These are phyloP conservation scores for Cryphonectria radicalis DNA, from an alignment of 2,329 filamentous ascomycete genomes.

Conservation along the genomic window DNA sequence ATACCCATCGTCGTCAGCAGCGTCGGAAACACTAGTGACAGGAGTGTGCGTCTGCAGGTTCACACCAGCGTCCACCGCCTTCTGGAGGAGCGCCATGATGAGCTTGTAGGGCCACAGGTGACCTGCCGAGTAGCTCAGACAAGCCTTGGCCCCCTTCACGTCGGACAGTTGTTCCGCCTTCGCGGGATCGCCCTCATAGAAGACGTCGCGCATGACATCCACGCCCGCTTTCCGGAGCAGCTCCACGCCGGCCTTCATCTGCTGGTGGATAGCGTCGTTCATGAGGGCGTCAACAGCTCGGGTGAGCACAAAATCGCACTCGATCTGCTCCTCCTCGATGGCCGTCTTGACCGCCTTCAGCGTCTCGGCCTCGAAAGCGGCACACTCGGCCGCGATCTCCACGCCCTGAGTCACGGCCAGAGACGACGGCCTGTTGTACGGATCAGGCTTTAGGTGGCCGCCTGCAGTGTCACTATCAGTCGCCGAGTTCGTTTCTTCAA, in stretches of 20 bases:
- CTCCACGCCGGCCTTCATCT: slow-evolving; percentile 38
- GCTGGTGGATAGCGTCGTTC: slow-evolving; percentile 31
- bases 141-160: slow-evolving; percentile 42
- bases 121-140: slow-evolving; percentile 38
- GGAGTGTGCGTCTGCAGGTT: slow-evolving; percentile 40
- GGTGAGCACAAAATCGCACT: slow-evolving; percentile 50
- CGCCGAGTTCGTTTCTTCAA: slow-evolving; percentile 12
- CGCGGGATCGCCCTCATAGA: slow-evolving; percentile 32
- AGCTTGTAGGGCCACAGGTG: slow-evolving; percentile 42
- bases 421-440: slow-evolving; percentile 36
- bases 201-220: slow-evolving; percentile 37
- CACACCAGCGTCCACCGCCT: slow-evolving; percentile 32
- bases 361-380: slow-evolving; percentile 37
- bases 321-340: slow-evolving; percentile 44
- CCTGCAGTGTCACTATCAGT: slow-evolving; percentile 17
- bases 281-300: slow-evolving; percentile 46
- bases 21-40: slow-evolving; percentile 31
- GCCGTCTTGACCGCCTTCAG: slow-evolving; percentile 40
- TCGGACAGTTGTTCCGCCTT: slow-evolving; percentile 41
- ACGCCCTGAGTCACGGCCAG: slow-evolving; percentile 34
- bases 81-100: slow-evolving; percentile 34
- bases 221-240: slow-evolving; percentile 37
- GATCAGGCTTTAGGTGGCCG: slow-evolving; percentile 42
- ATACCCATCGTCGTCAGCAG: slow-evolving; percentile 25
- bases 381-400: slow-evolving; percentile 38